Conservation (phyloP, 495 filamentous ascomycete genomes). For the Chlorociboria aeruginascens region DNA sequence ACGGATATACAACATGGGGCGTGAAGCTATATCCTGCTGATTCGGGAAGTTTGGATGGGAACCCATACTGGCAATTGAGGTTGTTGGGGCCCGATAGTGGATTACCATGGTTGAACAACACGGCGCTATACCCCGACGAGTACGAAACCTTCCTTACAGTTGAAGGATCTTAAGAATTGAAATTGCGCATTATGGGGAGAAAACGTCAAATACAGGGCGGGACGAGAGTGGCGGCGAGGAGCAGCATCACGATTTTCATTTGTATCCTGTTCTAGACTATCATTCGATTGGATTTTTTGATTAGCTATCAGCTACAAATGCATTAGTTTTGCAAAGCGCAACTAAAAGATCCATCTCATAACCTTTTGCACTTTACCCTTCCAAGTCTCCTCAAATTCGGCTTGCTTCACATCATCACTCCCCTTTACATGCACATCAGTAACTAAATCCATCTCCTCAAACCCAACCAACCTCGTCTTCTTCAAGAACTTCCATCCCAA, state of each 20-base stretch:
- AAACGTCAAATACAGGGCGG: too few species aligned
- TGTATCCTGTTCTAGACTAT: too few species aligned
- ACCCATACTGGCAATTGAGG: neutral
- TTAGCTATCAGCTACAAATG: too few species aligned
- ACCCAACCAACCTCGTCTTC: slow-evolving; percentile 38
- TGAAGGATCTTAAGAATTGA: neutral
- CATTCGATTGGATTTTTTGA: too few species aligned
- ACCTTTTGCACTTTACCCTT: slow-evolving; percentile 11
- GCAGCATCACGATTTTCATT: too few species aligned
- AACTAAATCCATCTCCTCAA: slow-evolving; percentile 41
- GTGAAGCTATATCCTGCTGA: neutral
- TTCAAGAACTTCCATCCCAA: slow-evolving; percentile 42
- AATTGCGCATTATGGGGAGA: too few species aligned
- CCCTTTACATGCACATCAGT: slow-evolving; percentile 36
- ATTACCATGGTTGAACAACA: neutral
- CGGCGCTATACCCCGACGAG: neutral
- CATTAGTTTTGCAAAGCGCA: neutral
- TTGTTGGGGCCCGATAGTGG: neutral
- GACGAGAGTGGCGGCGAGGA: too few species aligned
- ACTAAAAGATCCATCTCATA: slow-evolving; percentile 20
- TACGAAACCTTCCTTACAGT: neutral
- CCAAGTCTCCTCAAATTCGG: slow-evolving; percentile 10
- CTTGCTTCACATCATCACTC: slow-evolving; percentile 15
- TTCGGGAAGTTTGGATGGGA: neutral
- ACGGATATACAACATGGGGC: neutral